These are phyloP conservation scores for Colletotrichum australisinense DNA, from an alignment of 2,329 filamentous ascomycete genomes.

Conservation along the genomic window DNA sequence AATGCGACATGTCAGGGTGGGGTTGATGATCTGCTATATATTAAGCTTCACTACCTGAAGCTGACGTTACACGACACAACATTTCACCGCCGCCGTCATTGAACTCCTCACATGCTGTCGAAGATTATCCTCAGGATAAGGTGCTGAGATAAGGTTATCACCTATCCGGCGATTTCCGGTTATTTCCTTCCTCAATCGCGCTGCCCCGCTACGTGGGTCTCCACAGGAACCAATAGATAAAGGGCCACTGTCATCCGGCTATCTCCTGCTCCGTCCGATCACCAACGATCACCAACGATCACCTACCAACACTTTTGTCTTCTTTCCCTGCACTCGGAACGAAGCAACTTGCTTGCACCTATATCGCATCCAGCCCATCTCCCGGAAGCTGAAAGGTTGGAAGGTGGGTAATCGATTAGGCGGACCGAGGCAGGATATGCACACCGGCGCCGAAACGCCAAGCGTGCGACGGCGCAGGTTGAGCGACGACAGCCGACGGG, in stretches of 20 bases:
- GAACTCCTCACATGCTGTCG: background rate
- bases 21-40: background rate
- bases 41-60: background rate
- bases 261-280: constrained; percentile 26
- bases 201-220: background rate
- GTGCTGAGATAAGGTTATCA: background rate
- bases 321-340: background rate
- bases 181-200: constrained; percentile 11
- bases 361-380: background rate
- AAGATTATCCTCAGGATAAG: background rate
- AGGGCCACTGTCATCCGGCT: constrained; percentile 8
- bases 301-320: background rate
- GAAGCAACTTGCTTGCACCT: background rate
- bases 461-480: constrained; percentile 15
- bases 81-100: background rate
- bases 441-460: background rate
- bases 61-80: background rate
- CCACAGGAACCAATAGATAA: background rate
- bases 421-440: background rate
- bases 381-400: background rate
- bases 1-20: background rate
- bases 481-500: constrained; percentile 25
- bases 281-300: background rate
- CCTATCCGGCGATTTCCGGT: constrained; percentile 22
- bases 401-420: background rate